Evolutionary conservation across 164 flowering plant genomes (phyloP).

Genomic region (Kingdonia uniflora): DNA sequence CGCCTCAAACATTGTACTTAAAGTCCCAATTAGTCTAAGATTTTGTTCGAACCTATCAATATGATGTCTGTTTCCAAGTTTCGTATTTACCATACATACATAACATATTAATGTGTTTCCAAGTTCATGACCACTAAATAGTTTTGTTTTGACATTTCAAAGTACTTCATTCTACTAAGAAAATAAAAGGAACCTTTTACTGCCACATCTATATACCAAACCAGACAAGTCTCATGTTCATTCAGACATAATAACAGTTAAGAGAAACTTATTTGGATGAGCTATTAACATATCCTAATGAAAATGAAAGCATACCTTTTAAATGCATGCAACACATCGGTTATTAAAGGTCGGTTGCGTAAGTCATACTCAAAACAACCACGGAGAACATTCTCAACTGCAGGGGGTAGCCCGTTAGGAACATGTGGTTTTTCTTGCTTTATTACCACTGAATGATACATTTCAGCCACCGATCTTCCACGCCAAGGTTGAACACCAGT

Average conservation of each 20-base stretch:
- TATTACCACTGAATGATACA: constrained; percentile 48
- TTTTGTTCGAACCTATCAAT: no score
- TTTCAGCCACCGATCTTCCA: constrained; percentile 67
- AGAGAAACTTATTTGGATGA: background rate
- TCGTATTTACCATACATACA: no score
- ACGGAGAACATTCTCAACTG: constrained; percentile 50
- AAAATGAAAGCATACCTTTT: constrained; percentile 30
- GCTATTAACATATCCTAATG: background rate
- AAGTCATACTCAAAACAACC: constrained; percentile 93
- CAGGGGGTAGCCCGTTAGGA: constrained; percentile 78
- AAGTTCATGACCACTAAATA: no score
- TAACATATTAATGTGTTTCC: no score
- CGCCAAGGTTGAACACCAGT: constrained; percentile 75
- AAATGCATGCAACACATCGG: constrained; percentile 56
- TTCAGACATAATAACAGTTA: background rate
- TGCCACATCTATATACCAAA: no score
- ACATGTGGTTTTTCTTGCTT: constrained; percentile 68
- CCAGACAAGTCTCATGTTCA: no score
- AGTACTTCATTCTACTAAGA: no score
- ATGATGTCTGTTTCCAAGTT: no score
- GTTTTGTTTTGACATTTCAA: no score
- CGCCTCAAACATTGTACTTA: no score
- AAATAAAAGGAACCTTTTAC: no score
- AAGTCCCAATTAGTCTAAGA: no score
- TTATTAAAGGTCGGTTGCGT: constrained; percentile 63